Conservation (phyloP, 306 rosid species). For the Gastrolobium bilobum region DNA sequence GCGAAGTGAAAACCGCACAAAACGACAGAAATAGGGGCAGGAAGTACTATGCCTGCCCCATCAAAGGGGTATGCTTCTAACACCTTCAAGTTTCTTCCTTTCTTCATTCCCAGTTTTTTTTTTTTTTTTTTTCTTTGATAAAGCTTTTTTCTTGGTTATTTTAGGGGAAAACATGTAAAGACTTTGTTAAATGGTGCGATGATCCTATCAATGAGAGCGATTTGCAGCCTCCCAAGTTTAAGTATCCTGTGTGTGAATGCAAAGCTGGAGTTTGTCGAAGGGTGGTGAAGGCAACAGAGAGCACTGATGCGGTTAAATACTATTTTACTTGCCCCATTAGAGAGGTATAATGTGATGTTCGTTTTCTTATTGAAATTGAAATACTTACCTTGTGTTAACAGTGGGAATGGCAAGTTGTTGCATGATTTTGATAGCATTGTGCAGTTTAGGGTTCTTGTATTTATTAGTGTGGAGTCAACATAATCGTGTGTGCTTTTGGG, state of each 20-base stretch:
- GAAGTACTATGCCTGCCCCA: slow-evolving; percentile 51
- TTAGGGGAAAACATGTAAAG: slow-evolving; percentile 48
- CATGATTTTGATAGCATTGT: background rate
- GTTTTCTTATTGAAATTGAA: background rate
- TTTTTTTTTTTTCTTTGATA: background rate
- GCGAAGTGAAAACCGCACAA: slow-evolving; percentile 9
- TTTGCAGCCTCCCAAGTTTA: slow-evolving; percentile 44
- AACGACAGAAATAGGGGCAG: slow-evolving; percentile 17
- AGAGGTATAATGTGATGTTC: slow-evolving; percentile 34
- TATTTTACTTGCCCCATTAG: slow-evolving; percentile 50
- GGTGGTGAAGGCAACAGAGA: background rate
- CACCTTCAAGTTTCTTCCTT: background rate
- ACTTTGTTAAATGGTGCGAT: slow-evolving; percentile 38
- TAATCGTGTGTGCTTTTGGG: background rate
- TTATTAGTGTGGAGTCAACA: too few relatives aligned
- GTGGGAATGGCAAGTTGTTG: background rate
- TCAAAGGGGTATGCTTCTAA: slow-evolving; percentile 40
- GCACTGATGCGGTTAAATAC: background rate
- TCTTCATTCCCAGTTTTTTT: background rate
- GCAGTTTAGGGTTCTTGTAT: background rate
- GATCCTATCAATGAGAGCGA: slow-evolving; percentile 6
- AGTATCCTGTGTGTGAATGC: slow-evolving; percentile 54
- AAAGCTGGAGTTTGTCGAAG: slow-evolving; percentile 57
- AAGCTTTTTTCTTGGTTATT: background rate
- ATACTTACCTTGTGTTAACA: background rate